Evolutionary conservation across 75 land plant species (phyloP).

Genomic region (Adiantum capillusveneris): DNA sequence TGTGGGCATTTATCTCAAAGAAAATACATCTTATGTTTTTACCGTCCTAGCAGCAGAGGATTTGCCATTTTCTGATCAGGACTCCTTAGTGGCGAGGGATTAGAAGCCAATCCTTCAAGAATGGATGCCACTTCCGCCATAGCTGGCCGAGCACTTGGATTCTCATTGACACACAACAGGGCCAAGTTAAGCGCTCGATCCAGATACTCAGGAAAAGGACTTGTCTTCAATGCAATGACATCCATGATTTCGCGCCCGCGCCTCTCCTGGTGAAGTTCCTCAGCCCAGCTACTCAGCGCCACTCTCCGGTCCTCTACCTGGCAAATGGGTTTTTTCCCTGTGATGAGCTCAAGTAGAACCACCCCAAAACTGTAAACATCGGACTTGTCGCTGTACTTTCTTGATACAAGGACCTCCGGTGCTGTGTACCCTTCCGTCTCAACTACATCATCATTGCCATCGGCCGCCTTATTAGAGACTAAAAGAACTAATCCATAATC

Average conservation of each 20-base stretch:
- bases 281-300: no score
- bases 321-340: conserved; percentile 56
- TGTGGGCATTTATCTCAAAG: no score
- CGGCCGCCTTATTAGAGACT: not conserved
- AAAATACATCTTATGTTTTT: no score
- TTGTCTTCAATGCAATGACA: not conserved
- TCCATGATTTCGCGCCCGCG: not conserved
- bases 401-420: not conserved
- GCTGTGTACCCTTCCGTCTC: not conserved
- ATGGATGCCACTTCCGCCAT: not conserved
- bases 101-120: not conserved
- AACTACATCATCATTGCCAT: not conserved
- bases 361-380: conserved; percentile 91
- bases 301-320: no score
- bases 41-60: no score
- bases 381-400: conserved; percentile 30
- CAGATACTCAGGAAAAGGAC: not conserved
- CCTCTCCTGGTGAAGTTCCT: no score
- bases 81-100: not conserved
- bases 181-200: not conserved
- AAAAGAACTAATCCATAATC: not conserved
- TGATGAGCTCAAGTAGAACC: conserved; percentile 79
- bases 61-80: not conserved
- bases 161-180: not conserved
- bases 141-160: not conserved